Evolutionary conservation across 2,329 filamentous ascomycete species (phyloP).

Genomic region (Pseudogymnoascus pannorum): DNA sequence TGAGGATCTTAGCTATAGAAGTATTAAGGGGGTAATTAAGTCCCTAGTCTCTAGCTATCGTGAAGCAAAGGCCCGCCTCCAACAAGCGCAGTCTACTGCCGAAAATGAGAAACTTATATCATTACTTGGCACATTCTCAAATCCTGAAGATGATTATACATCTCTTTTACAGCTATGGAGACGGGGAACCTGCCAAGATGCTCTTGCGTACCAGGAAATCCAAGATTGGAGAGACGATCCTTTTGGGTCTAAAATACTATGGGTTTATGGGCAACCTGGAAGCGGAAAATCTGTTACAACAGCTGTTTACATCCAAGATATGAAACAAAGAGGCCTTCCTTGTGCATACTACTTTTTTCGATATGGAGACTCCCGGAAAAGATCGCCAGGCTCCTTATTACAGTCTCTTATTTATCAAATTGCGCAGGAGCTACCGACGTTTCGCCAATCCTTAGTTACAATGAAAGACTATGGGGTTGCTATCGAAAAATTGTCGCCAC

Average conservation of each 20-base stretch:
- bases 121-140: neutral
- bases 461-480: neutral
- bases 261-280: constrained; percentile 25
- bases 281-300: constrained; percentile 30
- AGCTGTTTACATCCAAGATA: constrained; percentile 23
- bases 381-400: constrained; percentile 18
- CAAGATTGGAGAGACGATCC: constrained; percentile 8
- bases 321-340: constrained; percentile 12
- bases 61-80: neutral
- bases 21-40: constrained; percentile 22
- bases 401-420: constrained; percentile 27
- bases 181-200: constrained; percentile 20
- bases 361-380: constrained; percentile 24
- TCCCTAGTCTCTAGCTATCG: neutral
- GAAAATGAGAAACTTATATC: neutral
- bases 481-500: constrained; percentile 14
- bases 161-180: constrained; percentile 17
- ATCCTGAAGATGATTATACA: constrained; percentile 14
- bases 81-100: neutral
- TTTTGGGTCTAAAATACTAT: constrained; percentile 19
- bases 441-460: neutral
- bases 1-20: constrained; percentile 30
- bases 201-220: constrained; percentile 14
- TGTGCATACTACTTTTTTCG: constrained; percentile 29
- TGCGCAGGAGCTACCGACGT: constrained; percentile 16